Evolutionary conservation across 2,329 filamentous ascomycete species (phyloP), one percentile per base, ranked within the genome.

Genomic region (Colletotrichum tamarilloi): DNA sequence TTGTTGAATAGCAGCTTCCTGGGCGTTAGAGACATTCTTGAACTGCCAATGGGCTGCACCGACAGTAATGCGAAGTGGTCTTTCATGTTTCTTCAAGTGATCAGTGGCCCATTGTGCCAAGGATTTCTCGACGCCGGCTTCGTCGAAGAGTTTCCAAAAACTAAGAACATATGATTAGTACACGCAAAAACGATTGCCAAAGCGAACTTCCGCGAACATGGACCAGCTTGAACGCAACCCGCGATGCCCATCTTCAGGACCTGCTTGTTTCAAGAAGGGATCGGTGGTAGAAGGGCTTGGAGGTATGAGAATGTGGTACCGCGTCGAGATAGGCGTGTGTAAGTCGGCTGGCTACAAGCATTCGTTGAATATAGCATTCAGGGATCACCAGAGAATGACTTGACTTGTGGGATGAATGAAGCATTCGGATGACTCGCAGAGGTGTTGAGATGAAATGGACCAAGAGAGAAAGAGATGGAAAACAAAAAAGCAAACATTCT

Each of bases 31-130:
- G 11, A 64, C 3, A 2, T 56, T 62, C 22, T 63, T 52, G 66
- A n/a, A 68, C 14, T 58, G 30, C 66, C 66, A 63, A 22, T 68
- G 66, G 8, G 66, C 66, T 19, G 35, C 66, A 12, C 63, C 66
- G 11, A 63, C n/a, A 12, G 66, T 57, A 7, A 68, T 53, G 5
- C 56, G 42, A 4, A 68, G 30, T 19, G 66, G 57, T 5, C 57
- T n/a, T 3, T 42, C 28, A 9, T 35, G n/a, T 22, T 62, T 6
- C 26, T 38, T 26, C 22, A 68, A 60, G 19, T 68, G 66, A 14
- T 63, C 32, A 9, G 57, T 24, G 7, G 66, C 35, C 66, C 56
- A 62, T 55, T 63, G n/a, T 3, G 46, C 56, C 26, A 68, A 46
- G 22, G 38, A 53, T 19, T 5, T 22, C 16, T 68, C 12, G 16